Conservation (phyloP, 768 basidiomycete genomes). For the Multifurca ochricompacta region DNA sequence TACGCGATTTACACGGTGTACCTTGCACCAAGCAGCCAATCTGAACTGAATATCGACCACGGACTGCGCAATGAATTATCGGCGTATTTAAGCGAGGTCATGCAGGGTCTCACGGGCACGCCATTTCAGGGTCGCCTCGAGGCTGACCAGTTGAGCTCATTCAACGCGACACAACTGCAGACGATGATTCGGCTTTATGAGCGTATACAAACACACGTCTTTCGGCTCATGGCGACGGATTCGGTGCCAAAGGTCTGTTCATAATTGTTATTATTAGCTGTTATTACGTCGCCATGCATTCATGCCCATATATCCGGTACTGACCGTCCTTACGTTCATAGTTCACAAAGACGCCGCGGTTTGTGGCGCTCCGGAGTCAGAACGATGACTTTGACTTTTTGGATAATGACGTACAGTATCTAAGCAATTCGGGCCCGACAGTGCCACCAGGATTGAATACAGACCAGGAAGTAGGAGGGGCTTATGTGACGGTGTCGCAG, state of each 20-base stretch:
- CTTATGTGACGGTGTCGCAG: slow-evolving; percentile 81
- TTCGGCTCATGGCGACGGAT: slow-evolving; percentile 96
- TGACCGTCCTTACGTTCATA: slow-evolving; percentile 25
- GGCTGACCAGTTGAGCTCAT: slow-evolving; percentile 66
- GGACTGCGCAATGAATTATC: slow-evolving; percentile 90
- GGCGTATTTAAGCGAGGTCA: slow-evolving; percentile 86
- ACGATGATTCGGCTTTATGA: slow-evolving; percentile 91
- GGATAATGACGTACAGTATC: slow-evolving; percentile 39
- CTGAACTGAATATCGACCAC: slow-evolving; percentile 98
- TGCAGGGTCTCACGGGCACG: slow-evolving; percentile 69
- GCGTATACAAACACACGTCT: slow-evolving; percentile 94
- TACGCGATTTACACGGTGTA: slow-evolving; percentile 93
- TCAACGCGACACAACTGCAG: slow-evolving; percentile 95
- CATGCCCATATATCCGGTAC: background rate
- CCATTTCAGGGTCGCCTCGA: slow-evolving; percentile 74
- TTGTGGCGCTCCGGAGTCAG: slow-evolving; percentile 72
- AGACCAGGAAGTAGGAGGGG: slow-evolving; percentile 61
- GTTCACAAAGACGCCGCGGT: slow-evolving; percentile 86
- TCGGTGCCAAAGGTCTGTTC: slow-evolving; percentile 84
- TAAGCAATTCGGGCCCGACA: slow-evolving; percentile 32
- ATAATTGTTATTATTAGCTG: no score
- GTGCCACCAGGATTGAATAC: slow-evolving; percentile 60
- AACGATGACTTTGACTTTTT: slow-evolving; percentile 67
- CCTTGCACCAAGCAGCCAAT: slow-evolving; percentile 89
- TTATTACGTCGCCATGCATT: slow-evolving; percentile 10